Conservation (phyloP, 2,329 filamentous ascomycete genomes). For the Coleophoma cylindrospora region DNA sequence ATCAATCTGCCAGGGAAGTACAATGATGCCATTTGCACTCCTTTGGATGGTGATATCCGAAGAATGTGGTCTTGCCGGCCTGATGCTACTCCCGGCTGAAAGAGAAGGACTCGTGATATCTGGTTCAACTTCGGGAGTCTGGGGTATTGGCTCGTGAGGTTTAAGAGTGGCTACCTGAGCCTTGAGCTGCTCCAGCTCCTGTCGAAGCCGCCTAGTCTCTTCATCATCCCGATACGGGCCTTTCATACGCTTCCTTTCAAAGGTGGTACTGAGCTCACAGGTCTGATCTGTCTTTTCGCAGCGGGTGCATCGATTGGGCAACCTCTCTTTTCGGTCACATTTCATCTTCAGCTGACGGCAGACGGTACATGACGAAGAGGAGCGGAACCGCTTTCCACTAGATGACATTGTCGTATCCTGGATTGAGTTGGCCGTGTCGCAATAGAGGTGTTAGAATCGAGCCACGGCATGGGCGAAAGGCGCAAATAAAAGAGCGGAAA, state of each 20-base stretch:
- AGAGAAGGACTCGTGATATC: neutral
- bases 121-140: neutral
- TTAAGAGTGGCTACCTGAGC: neutral
- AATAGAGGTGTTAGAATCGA: too few relatives aligned
- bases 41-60: too few relatives aligned
- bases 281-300: neutral
- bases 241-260: neutral
- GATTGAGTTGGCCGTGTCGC: too few relatives aligned
- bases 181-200: neutral
- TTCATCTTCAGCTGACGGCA: conserved; percentile 1
- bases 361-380: neutral
- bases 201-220: neutral
- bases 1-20: neutral
- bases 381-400: neutral
- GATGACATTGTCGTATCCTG: too few relatives aligned
- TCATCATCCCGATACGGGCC: neutral
- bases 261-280: neutral
- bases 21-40: too few relatives aligned
- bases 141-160: neutral
- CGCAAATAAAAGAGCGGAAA: too few relatives aligned
- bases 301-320: neutral
- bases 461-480: too few relatives aligned
- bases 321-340: neutral
- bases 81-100: neutral
- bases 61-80: too few relatives aligned